Conservation (phyloP, 2,329 filamentous ascomycete species). For the Diaporthe australafricana region DNA sequence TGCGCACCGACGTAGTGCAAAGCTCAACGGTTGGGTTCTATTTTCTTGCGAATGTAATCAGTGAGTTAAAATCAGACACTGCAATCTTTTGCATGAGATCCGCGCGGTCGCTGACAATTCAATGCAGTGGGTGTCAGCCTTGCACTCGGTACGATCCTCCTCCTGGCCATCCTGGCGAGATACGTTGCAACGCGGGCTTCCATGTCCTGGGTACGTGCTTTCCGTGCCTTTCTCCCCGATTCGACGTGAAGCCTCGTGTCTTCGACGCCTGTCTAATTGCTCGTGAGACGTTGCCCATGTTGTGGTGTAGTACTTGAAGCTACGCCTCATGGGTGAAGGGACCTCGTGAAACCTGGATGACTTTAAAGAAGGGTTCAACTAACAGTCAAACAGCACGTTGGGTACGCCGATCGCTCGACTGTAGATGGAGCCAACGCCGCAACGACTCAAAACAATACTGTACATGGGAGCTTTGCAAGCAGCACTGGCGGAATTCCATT, state of each 20-base stretch:
- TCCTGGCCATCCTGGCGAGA: constrained; percentile 53
- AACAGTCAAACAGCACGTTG: constrained; percentile 41
- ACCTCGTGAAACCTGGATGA: neutral
- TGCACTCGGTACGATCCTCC: constrained; percentile 49
- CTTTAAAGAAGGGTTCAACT: neutral
- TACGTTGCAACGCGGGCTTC: constrained; percentile 53
- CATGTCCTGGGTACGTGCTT: constrained; percentile 40
- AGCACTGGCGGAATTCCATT: constrained; percentile 33
- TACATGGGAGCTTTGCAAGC: constrained; percentile 38
- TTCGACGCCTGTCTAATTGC: neutral
- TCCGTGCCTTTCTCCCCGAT: no score
- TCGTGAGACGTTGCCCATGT: neutral
- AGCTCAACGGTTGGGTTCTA: constrained; percentile 46
- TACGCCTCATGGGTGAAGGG: neutral
- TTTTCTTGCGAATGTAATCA: constrained; percentile 50
- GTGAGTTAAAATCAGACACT: constrained; percentile 45
- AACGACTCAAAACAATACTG: constrained; percentile 34
- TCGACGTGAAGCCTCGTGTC: neutral
- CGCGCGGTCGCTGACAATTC: neutral
- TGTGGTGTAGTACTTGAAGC: neutral
- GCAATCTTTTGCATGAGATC: no score
- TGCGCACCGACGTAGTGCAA: constrained; percentile 46
- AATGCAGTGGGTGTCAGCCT: constrained; percentile 53
- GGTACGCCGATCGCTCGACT: constrained; percentile 43
- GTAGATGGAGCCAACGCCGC: neutral